These are phyloP conservation scores for Malus sieversii DNA, from an alignment of 306 rosid species.

Conservation along the genomic window DNA sequence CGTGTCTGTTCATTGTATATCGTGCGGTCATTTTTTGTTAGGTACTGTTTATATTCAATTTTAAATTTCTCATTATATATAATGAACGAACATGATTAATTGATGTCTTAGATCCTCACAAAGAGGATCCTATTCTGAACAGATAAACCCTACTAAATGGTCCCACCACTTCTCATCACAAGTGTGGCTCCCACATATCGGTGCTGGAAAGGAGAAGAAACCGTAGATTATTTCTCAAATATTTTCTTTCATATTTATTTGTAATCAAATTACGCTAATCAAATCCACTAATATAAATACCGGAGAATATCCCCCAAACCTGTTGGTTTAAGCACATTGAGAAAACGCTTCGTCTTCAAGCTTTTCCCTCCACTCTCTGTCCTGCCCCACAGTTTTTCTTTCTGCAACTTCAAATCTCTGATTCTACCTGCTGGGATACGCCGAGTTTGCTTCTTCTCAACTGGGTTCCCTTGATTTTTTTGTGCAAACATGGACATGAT, in stretches of 20 bases:
- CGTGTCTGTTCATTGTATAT: fast-evolving
- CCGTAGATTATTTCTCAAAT: slow-evolving; percentile 18
- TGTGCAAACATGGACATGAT: slow-evolving; percentile 12
- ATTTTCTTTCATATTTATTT: neutral
- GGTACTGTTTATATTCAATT: too few species aligned
- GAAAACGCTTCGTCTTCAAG: neutral
- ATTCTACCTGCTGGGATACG: neutral
- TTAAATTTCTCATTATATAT: too few species aligned
- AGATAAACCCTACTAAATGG: slow-evolving; percentile 17
- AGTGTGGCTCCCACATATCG: slow-evolving; percentile 15
- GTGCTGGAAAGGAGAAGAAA: neutral
- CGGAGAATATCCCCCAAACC: neutral
- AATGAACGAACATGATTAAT: fast-evolving
- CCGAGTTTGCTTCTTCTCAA: neutral
- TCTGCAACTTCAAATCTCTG: neutral
- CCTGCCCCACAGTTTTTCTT: neutral
- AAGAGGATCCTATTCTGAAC: too few species aligned
- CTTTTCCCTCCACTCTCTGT: neutral
- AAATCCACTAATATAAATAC: neutral
- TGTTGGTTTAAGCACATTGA: neutral
- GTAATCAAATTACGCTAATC: neutral
- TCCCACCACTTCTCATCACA: slow-evolving; percentile 32
- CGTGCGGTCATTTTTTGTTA: too few species aligned
- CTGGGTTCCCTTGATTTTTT: neutral
- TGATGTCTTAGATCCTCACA: fast-evolving